Percentiles rank a stretch among this genome's conserved stretches.
phyloP scores from a whole-genome alignment of 306 rosid genomes.

The Hippophae rhamnoides region DNA sequence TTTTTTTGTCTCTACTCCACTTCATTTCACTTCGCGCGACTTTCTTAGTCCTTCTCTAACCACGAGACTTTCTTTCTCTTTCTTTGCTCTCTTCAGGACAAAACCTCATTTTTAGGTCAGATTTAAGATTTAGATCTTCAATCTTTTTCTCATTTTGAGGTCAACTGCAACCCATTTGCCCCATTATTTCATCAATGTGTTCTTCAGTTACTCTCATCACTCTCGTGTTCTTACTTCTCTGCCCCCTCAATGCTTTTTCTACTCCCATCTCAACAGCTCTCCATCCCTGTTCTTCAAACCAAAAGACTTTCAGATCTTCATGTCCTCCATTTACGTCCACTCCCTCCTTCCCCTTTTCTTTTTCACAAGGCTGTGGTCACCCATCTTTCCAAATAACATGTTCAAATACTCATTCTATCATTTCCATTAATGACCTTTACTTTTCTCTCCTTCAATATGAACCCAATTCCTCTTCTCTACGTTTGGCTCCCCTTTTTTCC shows the following conservation, averaged over 20 bases:
- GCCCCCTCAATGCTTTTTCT: constrained; percentile 10
- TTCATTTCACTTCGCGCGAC: constrained; percentile 44
- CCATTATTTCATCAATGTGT: background rate
- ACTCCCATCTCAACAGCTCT: background rate
- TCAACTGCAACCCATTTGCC: background rate
- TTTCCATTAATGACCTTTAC: constrained; percentile 53
- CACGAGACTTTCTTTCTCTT: background rate
- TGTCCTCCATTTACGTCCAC: constrained; percentile 61
- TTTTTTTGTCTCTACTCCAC: background rate
- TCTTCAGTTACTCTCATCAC: background rate
- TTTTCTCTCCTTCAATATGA: constrained; percentile 56
- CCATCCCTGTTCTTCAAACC: constrained; percentile 25
- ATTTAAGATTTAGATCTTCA: constrained; percentile 16
- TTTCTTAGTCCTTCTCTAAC: constrained; percentile 3
- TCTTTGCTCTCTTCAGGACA: no score
- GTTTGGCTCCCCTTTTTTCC: constrained; percentile 38
- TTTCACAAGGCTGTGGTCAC: constrained; percentile 70
- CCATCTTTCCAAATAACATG: constrained; percentile 73
- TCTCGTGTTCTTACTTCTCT: background rate
- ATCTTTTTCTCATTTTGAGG: background rate
- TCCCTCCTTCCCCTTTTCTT: constrained; percentile 65
- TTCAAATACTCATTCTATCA: constrained; percentile 34
- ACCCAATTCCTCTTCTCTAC: constrained; percentile 43
- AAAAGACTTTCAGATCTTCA: background rate
- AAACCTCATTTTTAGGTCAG: constrained; percentile 8